Evolutionary conservation across 129 eudicot genomes (phyloP).

Genomic region (Kitagawia praeruptora): DNA sequence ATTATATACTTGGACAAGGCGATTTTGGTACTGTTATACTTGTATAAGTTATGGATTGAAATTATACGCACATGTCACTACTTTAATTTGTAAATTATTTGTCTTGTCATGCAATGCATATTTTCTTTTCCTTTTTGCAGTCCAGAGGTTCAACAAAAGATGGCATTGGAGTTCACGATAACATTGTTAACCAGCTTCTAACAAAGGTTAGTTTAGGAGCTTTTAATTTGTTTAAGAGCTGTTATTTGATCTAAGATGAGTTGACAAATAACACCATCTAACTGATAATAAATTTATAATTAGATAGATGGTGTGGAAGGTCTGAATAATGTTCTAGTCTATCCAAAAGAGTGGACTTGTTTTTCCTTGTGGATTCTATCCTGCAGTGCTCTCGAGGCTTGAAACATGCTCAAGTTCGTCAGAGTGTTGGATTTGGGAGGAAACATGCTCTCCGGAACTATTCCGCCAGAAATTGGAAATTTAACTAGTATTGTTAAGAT

Average conservation of each 20-base stretch:
- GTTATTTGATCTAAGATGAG: background rate
- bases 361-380: too few relatives aligned
- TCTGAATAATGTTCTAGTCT: conserved; percentile 87
- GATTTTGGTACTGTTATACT: too few relatives aligned
- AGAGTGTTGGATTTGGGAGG: too few relatives aligned
- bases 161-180: conserved; percentile 98
- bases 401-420: too few relatives aligned
- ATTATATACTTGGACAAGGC: too few relatives aligned
- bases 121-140: conserved; percentile 36
- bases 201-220: conserved; percentile 63
- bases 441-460: too few relatives aligned
- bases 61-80: background rate
- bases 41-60: background rate
- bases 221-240: conserved; percentile 8
- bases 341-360: too few relatives aligned
- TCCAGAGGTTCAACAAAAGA: conserved; percentile 99
- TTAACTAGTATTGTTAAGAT: too few relatives aligned
- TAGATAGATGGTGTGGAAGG: conserved; percentile 99
- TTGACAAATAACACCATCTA: background rate
- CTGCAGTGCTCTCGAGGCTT: too few relatives aligned
- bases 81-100: background rate
- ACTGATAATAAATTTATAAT: conserved; percentile 14
- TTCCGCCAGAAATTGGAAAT: too few relatives aligned
- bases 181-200: conserved; percentile 97
- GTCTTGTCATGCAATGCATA: background rate